Evolutionary conservation across 2,329 filamentous ascomycete genomes (phyloP).

Genomic region (Neonectria hederae): DNA sequence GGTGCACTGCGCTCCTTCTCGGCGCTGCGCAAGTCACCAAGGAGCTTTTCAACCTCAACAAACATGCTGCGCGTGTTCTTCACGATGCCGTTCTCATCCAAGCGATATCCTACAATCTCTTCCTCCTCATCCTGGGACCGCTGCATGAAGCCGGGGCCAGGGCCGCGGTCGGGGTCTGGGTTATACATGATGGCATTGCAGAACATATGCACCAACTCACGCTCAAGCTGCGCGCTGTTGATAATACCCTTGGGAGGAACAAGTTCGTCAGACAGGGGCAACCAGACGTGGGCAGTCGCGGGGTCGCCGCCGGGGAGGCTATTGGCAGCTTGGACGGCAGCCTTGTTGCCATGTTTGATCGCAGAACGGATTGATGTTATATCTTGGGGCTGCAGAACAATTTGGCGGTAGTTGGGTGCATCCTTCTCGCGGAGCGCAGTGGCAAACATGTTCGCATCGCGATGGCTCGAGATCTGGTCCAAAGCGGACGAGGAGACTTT

Average conservation of each 20-base stretch:
- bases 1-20: conserved; percentile 64
- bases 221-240: conserved; percentile 91
- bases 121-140: conserved; percentile 55
- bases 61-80: conserved; percentile 92
- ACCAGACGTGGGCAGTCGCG: conserved; percentile 65
- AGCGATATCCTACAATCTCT: conserved; percentile 67
- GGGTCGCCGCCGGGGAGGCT: conserved; percentile 69
- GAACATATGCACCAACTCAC: conserved; percentile 95
- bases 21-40: conserved; percentile 79
- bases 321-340: conserved; percentile 68
- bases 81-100: conserved; percentile 86
- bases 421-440: conserved; percentile 78
- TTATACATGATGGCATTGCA: conserved; percentile 99
- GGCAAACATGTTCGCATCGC: conserved; percentile 82
- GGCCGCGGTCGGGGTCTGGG: conserved; percentile 77
- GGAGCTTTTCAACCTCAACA: conserved; percentile 81
- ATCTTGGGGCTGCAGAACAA: conserved; percentile 79
- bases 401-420: conserved; percentile 78
- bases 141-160: conserved; percentile 69
- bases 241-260: conserved; percentile 90
- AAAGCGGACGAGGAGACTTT: conserved; percentile 77
- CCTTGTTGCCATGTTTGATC: conserved; percentile 76
- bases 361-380: conserved; percentile 80
- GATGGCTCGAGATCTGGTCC: conserved; percentile 80
- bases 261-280: conserved; percentile 79